Evolutionary conservation across 768 basidiomycete genomes (phyloP), one percentile per base, ranked within the genome.

Genomic region (Amanita thiersii): DNA sequence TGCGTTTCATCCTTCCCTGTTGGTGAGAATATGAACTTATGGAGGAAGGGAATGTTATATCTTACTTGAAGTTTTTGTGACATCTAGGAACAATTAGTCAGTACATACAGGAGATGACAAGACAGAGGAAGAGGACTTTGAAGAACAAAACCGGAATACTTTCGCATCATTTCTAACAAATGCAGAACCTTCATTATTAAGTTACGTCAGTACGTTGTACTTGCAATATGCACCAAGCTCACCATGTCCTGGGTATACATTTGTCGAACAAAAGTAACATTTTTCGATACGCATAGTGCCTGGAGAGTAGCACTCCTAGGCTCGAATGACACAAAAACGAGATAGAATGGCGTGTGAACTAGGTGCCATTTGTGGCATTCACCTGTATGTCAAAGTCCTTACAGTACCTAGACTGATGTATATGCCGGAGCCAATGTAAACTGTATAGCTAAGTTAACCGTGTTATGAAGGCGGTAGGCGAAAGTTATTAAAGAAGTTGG

Each of bases 141-240:
- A 92, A 6, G 90, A 88, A 64, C 96, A 99, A 64, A 99, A 98
- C 34, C 93, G 76, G 66, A 98, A 99, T 47, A 90, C 82, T 70
- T 99, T 98, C 44, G 93, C 81, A 63, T 99, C 96, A 65, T 99
- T 99, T 47, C 96, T 74, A 41, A 99, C 96, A 57, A 99, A 99
- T 31, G 88, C 90, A 53, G 79, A 73, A n/a, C 90, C 89, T 91
- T 47, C 7, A 31, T 10, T 30, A 4, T 10, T 28, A 44, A 23
- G 37, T 10, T 43, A 37, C 17, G 25, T 31, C 19, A 21, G 25
- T 43, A 39, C 26, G 33, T 20, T 21, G 41, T 4, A 10, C 21
- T 12, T 11, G 9, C 39, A 34, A 23, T 12, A 19, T 20, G 33
- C 6, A 12, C 14, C 9, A 19, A 8, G 51, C 71, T 43, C 49